Conservation (phyloP, 1,284 basidiomycete genomes). For the Marasmius oreades region DNA sequence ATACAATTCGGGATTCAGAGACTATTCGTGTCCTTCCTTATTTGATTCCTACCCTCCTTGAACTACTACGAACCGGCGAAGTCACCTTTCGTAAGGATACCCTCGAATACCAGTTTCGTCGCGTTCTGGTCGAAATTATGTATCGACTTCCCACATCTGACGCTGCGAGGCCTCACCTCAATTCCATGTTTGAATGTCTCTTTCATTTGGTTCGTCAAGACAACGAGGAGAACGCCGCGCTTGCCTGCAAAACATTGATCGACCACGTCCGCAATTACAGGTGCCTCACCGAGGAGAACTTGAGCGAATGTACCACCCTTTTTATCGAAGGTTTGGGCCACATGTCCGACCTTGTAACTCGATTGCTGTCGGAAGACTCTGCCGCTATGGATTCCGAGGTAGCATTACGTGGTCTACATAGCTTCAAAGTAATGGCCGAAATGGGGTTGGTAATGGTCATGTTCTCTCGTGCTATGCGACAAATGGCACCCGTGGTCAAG, state of each 20-base stretch:
- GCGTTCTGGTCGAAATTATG: constrained; percentile 83
- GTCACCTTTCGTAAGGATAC: constrained; percentile 77
- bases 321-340: constrained; percentile 77
- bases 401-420: constrained; percentile 70
- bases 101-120: constrained; percentile 83
- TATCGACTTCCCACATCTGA: constrained; percentile 88
- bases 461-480: constrained; percentile 62
- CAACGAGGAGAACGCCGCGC: constrained; percentile 94
- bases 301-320: constrained; percentile 80
- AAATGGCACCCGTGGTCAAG: constrained; percentile 57
- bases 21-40: constrained; percentile 68
- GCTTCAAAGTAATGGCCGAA: constrained; percentile 95
- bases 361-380: constrained; percentile 72
- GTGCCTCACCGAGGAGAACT: constrained; percentile 74
- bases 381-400: constrained; percentile 49
- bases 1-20: constrained; percentile 80
- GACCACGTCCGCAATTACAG: constrained; percentile 75
- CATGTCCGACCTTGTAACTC: constrained; percentile 72
- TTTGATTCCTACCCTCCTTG: constrained; percentile 78
- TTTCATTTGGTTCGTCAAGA: constrained; percentile 84
- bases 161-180: constrained; percentile 67
- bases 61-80: constrained; percentile 76
- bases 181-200: constrained; percentile 73
- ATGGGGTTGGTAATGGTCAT: constrained; percentile 93
- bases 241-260: constrained; percentile 90